These are phyloP conservation scores for Camelina hispida DNA, from an alignment of 345 rosid genomes.

Conservation along the genomic window DNA sequence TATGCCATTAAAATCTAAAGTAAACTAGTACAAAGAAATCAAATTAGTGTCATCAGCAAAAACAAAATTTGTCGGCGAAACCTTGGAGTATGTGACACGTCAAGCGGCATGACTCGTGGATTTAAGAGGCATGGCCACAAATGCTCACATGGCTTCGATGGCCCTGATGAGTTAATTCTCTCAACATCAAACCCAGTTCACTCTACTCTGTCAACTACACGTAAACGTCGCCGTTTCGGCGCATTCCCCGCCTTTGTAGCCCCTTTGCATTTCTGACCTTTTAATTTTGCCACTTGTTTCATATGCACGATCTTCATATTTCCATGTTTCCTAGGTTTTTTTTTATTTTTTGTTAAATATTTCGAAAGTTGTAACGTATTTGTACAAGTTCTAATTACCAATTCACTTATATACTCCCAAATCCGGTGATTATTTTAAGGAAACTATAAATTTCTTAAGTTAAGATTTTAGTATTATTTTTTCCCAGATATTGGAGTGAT, in stretches of 20 bases:
- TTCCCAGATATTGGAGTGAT: conserved; percentile 15
- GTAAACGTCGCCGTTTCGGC: conserved; percentile 39
- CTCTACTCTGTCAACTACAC: conserved; percentile 40
- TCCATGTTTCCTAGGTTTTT: background rate
- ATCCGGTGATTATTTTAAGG: background rate
- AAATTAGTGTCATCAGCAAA: background rate
- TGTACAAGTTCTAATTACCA: background rate
- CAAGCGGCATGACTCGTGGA: conserved; percentile 44
- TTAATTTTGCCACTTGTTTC: conserved; percentile 4
- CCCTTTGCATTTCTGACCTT: background rate
- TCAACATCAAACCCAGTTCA: conserved; percentile 43
- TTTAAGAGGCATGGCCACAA: conserved; percentile 38
- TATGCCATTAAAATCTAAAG: background rate
- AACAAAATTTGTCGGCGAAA: conserved; percentile 39
- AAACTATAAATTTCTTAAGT: background rate
- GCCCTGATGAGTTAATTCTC: conserved; percentile 18
- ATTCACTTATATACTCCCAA: background rate
- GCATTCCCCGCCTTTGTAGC: conserved; percentile 2
- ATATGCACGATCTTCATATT: conserved; percentile 20
- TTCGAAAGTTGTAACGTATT: conserved; percentile 2
- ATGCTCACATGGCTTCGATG: conserved; percentile 35
- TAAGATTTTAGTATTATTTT: background rate
- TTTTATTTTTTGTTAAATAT: background rate
- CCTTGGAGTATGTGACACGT: conserved; percentile 35
- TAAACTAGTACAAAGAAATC: background rate